Evolutionary conservation across 331 rosid genomes (phyloP).

Genomic region (Erythrophleum ivorense): DNA sequence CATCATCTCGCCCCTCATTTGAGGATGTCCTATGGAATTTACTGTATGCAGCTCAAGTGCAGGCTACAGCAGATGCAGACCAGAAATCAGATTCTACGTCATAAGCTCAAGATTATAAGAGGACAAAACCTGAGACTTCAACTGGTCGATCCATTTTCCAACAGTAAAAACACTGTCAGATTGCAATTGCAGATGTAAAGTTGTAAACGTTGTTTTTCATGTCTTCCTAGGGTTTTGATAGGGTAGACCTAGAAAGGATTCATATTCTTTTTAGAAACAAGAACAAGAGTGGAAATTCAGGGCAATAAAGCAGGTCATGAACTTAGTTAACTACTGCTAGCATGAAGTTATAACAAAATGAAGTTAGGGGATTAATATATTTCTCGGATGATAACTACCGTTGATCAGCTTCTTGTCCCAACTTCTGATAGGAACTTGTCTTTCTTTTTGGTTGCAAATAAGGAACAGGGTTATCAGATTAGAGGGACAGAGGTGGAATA

Average conservation of each 20-base stretch:
- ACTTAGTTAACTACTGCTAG: not conserved
- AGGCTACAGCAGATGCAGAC: conserved; percentile 75
- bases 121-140: conserved; percentile 23
- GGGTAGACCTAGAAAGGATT: conserved; percentile 20
- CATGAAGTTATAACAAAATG: not conserved
- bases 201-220: conserved; percentile 37
- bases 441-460: not conserved
- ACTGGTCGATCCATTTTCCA: conserved; percentile 11
- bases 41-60: conserved; percentile 88
- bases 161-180: conserved; percentile 12
- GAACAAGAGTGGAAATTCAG: conserved; percentile 27
- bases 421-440: not conserved
- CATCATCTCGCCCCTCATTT: conserved; percentile 70
- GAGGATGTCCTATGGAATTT: conserved; percentile 88
- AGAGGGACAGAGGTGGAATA: conserved; percentile 9
- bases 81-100: conserved; percentile 66
- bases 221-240: conserved; percentile 21
- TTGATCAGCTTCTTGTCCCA: conserved; percentile 1
- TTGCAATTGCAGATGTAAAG: conserved; percentile 40
- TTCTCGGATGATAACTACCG: not conserved
- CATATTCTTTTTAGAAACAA: not conserved
- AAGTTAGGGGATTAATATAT: not conserved
- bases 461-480: not conserved
- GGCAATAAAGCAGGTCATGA: conserved; percentile 12
- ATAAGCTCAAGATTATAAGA: conserved; percentile 33